Percentiles rank a stretch among this genome's conserved stretches.
Evolutionary conservation across 2,329 filamentous ascomycete genomes (phyloP).

Genomic region (Fusarium sacchari): DNA sequence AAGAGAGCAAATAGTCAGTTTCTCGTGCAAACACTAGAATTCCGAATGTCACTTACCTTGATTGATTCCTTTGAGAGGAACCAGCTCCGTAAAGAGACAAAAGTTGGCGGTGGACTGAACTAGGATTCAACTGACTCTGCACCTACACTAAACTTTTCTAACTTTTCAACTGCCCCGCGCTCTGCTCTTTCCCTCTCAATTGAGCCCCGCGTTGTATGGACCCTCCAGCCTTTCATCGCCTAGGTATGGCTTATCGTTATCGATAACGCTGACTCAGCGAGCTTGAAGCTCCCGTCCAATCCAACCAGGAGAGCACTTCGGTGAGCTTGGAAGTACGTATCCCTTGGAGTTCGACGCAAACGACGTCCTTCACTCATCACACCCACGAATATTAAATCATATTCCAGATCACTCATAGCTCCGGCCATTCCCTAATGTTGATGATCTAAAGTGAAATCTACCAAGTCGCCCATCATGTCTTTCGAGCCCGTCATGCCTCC

Average conservation of each 20-base stretch:
- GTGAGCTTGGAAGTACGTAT: slow-evolving; percentile 20
- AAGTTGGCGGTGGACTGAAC: slow-evolving; percentile 16
- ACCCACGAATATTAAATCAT: neutral
- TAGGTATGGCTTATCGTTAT: neutral
- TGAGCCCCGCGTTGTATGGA: slow-evolving; percentile 13
- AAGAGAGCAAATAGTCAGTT: neutral
- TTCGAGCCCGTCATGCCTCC: slow-evolving; percentile 76
- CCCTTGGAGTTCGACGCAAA: slow-evolving; percentile 12
- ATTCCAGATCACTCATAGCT: neutral
- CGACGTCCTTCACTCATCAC: neutral
- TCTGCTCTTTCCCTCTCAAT: slow-evolving; percentile 10
- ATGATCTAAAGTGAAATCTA: neutral
- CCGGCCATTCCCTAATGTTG: neutral
- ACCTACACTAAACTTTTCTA: slow-evolving; percentile 24
- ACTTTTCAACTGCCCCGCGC: slow-evolving; percentile 29
- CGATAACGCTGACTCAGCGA: slow-evolving; percentile 17
- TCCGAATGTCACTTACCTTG: neutral
- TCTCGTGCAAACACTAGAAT: neutral
- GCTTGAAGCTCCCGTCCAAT: neutral
- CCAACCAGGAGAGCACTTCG: neutral
- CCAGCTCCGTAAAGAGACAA: slow-evolving; percentile 33
- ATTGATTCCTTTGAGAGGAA: slow-evolving; percentile 36
- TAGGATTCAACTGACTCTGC: slow-evolving; percentile 13
- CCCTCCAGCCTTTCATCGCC: neutral
- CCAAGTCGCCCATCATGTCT: slow-evolving; percentile 64